A percentile compares a stretch with the other conserved stretches of the same genome.
These are phyloP conservation scores for Acer yangbiense DNA, from an alignment of 345 rosid genomes.

Conservation along the genomic window DNA sequence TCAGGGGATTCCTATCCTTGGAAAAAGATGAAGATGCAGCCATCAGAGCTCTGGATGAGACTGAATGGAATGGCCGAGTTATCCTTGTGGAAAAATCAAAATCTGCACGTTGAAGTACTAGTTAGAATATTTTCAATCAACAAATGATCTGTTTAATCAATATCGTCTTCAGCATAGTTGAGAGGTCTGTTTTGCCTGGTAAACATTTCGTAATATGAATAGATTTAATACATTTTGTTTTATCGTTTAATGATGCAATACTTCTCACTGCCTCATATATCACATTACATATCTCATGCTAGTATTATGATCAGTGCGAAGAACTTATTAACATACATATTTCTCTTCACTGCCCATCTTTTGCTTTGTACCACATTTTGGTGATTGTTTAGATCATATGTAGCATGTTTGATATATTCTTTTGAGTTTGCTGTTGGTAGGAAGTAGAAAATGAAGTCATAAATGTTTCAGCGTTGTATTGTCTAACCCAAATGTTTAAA, in stretches of 20 bases:
- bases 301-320: no score
- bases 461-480: background rate
- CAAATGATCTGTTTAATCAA: background rate
- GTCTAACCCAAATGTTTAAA: background rate
- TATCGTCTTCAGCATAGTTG: background rate
- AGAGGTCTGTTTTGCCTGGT: background rate
- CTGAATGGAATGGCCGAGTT: constrained; percentile 33
- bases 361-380: background rate
- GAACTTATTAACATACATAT: no score
- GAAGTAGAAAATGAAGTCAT: background rate
- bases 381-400: background rate
- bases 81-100: constrained; percentile 33
- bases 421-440: background rate
- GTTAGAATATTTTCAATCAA: background rate
- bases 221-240: background rate
- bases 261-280: background rate
- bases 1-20: constrained; percentile 28
- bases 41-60: constrained; percentile 37
- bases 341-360: background rate
- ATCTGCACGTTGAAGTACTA: constrained; percentile 11
- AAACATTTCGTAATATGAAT: background rate
- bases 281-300: background rate
- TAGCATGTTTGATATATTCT: background rate
- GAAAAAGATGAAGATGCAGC: constrained; percentile 28
- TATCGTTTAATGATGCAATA: background rate